Evolutionary conservation across 129 eudicot species (phyloP).

Genomic region (Saposhnikovia divaricata): DNA sequence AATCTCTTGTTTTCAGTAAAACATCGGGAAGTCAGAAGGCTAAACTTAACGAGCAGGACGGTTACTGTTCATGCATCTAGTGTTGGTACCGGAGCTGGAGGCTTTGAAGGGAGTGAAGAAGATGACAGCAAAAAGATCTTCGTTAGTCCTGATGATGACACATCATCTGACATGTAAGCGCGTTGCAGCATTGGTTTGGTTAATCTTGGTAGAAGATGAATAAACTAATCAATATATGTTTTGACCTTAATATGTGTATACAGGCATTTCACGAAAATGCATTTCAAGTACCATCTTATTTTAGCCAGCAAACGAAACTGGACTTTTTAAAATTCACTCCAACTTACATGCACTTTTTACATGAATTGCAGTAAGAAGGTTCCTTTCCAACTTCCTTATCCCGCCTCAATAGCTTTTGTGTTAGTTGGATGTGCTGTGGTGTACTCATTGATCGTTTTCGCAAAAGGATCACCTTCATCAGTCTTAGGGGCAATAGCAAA

Average conservation of each 20-base stretch:
- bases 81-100: slow-evolving; percentile 70
- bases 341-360: slow-evolving; percentile 17
- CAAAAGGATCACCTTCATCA: slow-evolving; percentile 71
- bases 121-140: slow-evolving; percentile 37
- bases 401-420: slow-evolving; percentile 73
- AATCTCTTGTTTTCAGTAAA: slow-evolving; percentile 34
- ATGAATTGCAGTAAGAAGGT: slow-evolving; percentile 53
- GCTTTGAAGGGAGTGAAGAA: slow-evolving; percentile 57
- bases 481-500: slow-evolving; percentile 78
- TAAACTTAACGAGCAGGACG: slow-evolving; percentile 19
- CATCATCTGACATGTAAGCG: slow-evolving; percentile 57
- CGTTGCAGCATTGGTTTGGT: background rate
- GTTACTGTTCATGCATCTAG: slow-evolving; percentile 57
- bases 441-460: slow-evolving; percentile 57
- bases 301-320: background rate
- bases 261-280: background rate
- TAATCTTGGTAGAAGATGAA: background rate
- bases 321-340: background rate
- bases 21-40: slow-evolving; percentile 25
- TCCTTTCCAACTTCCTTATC: slow-evolving; percentile 57
- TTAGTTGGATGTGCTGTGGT: slow-evolving; percentile 66
- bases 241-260: background rate
- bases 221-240: background rate
- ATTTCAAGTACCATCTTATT: background rate
- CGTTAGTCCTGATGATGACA: slow-evolving; percentile 30